Percentiles rank a stretch among this genome's conserved stretches.
phyloP scores from a whole-genome alignment of 2,329 filamentous ascomycete species.

The Coleophoma eucalyptorum region DNA sequence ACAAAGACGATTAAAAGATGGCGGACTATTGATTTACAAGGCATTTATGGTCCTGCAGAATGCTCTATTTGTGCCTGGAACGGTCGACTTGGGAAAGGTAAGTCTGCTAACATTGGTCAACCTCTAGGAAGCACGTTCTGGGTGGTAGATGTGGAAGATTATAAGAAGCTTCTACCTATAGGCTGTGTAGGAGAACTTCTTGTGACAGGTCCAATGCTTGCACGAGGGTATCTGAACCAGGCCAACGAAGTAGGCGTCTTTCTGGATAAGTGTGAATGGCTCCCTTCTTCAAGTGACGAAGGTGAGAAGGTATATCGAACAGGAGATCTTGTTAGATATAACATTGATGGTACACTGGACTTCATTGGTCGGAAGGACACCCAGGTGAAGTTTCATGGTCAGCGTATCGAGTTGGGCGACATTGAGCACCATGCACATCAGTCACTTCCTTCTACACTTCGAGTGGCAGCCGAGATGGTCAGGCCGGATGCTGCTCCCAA shows the following conservation, averaged over 20 bases:
- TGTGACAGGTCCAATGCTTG: conserved; percentile 49
- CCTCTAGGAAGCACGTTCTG: conserved; percentile 25
- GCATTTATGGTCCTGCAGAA: conserved; percentile 36
- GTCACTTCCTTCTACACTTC: no score
- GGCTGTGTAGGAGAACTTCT: conserved; percentile 23
- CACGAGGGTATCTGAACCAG: conserved; percentile 57
- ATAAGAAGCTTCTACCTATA: conserved; percentile 15
- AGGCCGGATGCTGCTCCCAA: no score
- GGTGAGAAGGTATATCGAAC: not conserved
- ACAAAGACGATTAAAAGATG: conserved; percentile 32
- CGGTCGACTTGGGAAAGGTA: not conserved
- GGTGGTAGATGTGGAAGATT: conserved; percentile 27
- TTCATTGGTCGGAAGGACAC: not conserved
- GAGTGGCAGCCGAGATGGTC: no score
- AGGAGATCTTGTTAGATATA: not conserved
- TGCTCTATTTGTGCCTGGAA: conserved; percentile 8
- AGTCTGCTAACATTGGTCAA: conserved; percentile 15
- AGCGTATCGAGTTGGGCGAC: not conserved
- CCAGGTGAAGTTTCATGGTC: not conserved
- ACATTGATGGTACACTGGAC: not conserved
- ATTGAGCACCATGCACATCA: not conserved
- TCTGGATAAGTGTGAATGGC: conserved; percentile 51
- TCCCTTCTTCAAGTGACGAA: conserved; percentile 12
- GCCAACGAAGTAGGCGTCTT: conserved; percentile 57
- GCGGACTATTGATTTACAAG: conserved; percentile 32